These are phyloP conservation scores for Excoecaria agallocha DNA, from an alignment of 345 rosid genomes.

Conservation along the genomic window DNA sequence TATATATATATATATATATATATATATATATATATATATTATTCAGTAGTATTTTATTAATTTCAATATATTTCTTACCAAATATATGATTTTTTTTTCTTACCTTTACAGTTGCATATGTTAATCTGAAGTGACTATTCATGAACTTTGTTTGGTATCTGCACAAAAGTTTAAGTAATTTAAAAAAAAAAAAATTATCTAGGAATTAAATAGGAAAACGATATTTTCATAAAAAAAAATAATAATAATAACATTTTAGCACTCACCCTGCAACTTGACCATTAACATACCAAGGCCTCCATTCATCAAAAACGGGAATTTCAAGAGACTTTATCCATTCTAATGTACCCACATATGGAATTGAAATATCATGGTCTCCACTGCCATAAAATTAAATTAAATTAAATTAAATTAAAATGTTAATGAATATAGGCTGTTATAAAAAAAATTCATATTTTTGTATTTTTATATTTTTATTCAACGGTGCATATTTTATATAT, in stretches of 20 bases:
- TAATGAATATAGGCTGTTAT: too few species aligned
- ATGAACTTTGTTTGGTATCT: conserved; percentile 20
- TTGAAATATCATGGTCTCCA: conserved; percentile 35
- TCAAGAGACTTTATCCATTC: conserved; percentile 29
- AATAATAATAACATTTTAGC: neutral
- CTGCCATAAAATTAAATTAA: conserved; percentile 15
- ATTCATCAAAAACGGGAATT: conserved; percentile 19
- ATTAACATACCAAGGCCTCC: conserved; percentile 44
- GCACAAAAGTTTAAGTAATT: neutral
- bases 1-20: too few species aligned
- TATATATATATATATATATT: too few species aligned
- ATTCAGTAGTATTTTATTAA: neutral
- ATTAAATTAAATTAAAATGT: neutral
- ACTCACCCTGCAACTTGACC: conserved; percentile 46
- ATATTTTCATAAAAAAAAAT: neutral
- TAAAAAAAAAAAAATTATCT: too few species aligned
- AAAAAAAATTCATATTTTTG: too few species aligned
- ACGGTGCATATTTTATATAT: too few species aligned
- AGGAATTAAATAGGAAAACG: neutral
- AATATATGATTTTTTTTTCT: neutral
- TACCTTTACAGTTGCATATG: conserved; percentile 31
- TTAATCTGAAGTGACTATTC: conserved; percentile 6
- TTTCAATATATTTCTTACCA: neutral
- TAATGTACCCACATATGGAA: conserved; percentile 35
- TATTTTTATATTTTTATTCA: too few species aligned